These are phyloP conservation scores for Leucoagaricus sp. DNA, from an alignment of 1,284 basidiomycete species.

Conservation along the genomic window DNA sequence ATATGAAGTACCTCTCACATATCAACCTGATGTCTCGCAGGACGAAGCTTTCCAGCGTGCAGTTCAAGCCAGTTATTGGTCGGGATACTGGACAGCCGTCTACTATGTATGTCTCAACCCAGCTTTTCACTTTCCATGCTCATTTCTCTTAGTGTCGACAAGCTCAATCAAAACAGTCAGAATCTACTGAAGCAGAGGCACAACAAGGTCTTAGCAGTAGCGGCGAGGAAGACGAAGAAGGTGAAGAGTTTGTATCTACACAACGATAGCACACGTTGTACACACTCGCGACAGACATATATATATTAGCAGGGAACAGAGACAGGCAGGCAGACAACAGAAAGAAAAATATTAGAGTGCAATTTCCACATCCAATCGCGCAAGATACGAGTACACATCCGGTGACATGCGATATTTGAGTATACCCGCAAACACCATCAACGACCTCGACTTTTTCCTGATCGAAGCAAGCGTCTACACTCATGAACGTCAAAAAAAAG, in stretches of 20 bases:
- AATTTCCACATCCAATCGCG: constrained; percentile 77
- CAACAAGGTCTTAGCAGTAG: constrained; percentile 20
- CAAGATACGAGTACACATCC: constrained; percentile 89
- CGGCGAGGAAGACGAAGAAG: constrained; percentile 20
- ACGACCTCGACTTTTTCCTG: constrained; percentile 73
- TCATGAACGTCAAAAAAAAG: constrained; percentile 6
- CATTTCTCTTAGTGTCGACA: constrained; percentile 20
- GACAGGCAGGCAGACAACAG: not conserved
- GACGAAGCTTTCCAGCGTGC: constrained; percentile 78
- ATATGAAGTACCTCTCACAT: constrained; percentile 22
- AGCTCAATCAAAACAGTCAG: not conserved
- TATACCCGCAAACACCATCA: constrained; percentile 89
- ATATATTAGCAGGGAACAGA: not conserved
- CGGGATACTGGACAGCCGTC: constrained; percentile 81
- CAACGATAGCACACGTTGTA: constrained; percentile 30
- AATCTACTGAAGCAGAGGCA: constrained; percentile 10
- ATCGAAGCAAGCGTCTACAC: constrained; percentile 60
- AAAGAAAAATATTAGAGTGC: constrained; percentile 46
- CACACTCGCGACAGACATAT: not conserved
- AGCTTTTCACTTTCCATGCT: constrained; percentile 17
- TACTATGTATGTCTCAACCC: constrained; percentile 59
- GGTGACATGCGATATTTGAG: constrained; percentile 88
- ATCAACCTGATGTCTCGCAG: constrained; percentile 45
- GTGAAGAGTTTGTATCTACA: constrained; percentile 33
- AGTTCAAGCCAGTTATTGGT: constrained; percentile 78